Evolutionary conservation across 192 early-diverging fungal species (phyloP), one percentile per base, ranked within the genome.

Genomic region (Linnemannia schmuckeri): DNA sequence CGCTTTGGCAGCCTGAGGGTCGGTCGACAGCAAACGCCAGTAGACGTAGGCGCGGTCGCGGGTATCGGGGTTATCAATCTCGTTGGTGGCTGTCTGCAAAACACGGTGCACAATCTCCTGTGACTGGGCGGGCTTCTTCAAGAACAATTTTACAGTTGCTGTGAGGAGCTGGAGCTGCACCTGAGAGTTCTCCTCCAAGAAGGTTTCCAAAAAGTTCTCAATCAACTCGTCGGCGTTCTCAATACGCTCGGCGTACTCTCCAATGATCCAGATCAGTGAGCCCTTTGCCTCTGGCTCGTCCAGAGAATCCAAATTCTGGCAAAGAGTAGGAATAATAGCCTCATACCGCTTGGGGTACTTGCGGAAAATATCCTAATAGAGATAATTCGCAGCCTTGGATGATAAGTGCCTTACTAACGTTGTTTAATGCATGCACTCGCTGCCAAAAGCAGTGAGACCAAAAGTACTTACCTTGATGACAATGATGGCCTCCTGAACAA

Each of bases 41-140:
- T 99, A 99, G 49, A 99, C 91, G 82, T 97, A 99, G 12, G 97
- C 97, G 27, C 98, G 93, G 83, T 99, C 98, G 41, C 98, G 93
- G 47, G 98, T 94, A 88, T 99, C 98, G 13, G 97, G 97, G 88
- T 97, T 97, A 80, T 98, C 96, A 81, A 93, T 94, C 74, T 94
- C 94, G 74, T 95, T 92, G 1, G 98, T 97, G 8, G 97, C 96
- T 24, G 92, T 93, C 84, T 97, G 95, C 61, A 99, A 89, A 15
- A 97, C 92, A 35, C 92, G 88, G 44, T 97, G 96, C 27, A 99
- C 97, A 72, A 97, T 88, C 8, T 94, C 93, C 90, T 98, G 96
- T 9, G 93, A 95, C 68, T 92, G 79, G 22, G 92, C 91, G 47
- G 98, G 97, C 70, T 94, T 93, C 88, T 97, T 97, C 79, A 99